phyloP scores from a whole-genome alignment of 1,284 basidiomycete genomes.

The Cystobasidium sp. region DNA sequence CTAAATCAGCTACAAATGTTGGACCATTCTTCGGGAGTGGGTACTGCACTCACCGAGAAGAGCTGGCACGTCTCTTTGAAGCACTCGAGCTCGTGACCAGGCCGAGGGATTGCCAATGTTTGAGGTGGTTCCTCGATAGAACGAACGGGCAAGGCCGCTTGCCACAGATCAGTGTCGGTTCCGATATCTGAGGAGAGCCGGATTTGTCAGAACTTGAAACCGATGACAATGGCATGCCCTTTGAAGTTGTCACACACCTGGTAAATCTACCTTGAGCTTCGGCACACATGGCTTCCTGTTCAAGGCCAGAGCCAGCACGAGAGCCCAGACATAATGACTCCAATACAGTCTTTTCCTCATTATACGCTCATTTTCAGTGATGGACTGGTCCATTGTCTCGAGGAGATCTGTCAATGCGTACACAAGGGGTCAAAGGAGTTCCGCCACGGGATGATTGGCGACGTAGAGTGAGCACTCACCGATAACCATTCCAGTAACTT shows the following conservation, averaged over 20 bases:
- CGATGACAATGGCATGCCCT: background rate
- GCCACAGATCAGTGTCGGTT: conserved; percentile 15
- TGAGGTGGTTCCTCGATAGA: background rate
- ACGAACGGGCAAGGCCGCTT: conserved; percentile 16
- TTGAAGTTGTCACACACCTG: background rate
- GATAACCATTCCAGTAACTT: conserved; percentile 25
- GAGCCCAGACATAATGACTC: conserved; percentile 25
- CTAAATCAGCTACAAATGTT: background rate
- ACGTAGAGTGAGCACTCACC: background rate
- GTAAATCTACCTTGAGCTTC: conserved; percentile 26
- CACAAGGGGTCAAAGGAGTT: background rate
- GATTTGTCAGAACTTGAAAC: background rate
- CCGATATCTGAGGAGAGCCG: background rate
- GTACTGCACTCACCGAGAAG: conserved; percentile 6
- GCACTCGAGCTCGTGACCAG: conserved; percentile 19
- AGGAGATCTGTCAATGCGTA: conserved; percentile 20
- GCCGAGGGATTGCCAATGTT: conserved; percentile 12
- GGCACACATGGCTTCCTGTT: conserved; percentile 26
- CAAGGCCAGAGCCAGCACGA: conserved; percentile 14
- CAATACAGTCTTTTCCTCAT: conserved; percentile 28
- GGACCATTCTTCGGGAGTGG: too few relatives aligned
- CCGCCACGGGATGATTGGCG: background rate
- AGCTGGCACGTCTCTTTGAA: conserved; percentile 8
- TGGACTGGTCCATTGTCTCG: conserved; percentile 20
- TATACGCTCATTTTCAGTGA: background rate